These are phyloP conservation scores for Mimosa bimucronata DNA, from an alignment of 306 rosid species.

Conservation along the genomic window DNA sequence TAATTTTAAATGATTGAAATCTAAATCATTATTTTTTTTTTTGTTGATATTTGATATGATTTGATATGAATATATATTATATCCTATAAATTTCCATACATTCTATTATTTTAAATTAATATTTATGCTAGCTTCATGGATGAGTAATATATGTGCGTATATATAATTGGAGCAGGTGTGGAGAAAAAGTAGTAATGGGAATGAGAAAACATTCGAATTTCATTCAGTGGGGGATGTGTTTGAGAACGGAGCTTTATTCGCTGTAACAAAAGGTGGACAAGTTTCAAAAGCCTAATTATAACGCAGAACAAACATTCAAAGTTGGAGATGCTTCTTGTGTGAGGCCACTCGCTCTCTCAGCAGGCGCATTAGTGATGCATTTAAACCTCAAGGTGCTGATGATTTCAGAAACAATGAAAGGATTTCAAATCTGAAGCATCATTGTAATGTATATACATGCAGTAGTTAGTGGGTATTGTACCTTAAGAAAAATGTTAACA, in stretches of 20 bases:
- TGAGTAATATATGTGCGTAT: background rate
- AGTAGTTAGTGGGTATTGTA: background rate
- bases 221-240: constrained; percentile 38
- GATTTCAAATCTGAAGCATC: background rate
- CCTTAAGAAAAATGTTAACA: background rate
- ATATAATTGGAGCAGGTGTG: constrained; percentile 26
- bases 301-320: constrained; percentile 14
- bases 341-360: constrained; percentile 37
- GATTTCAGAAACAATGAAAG: background rate
- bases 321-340: constrained; percentile 32
- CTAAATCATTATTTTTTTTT: too few species aligned
- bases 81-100: too few species aligned
- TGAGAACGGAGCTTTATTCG: constrained; percentile 48
- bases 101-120: background rate
- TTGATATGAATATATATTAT: too few species aligned
- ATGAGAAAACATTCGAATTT: constrained; percentile 23
- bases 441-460: background rate
- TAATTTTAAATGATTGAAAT: too few species aligned
- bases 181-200: constrained; percentile 35
- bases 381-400: constrained; percentile 40
- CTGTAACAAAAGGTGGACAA: constrained; percentile 19
- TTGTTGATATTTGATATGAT: too few species aligned
- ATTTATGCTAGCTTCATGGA: background rate
- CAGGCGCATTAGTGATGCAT: constrained; percentile 36
- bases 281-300: constrained; percentile 34